Conservation (phyloP, 2,329 filamentous ascomycete species). For the Cadophora sp. region DNA sequence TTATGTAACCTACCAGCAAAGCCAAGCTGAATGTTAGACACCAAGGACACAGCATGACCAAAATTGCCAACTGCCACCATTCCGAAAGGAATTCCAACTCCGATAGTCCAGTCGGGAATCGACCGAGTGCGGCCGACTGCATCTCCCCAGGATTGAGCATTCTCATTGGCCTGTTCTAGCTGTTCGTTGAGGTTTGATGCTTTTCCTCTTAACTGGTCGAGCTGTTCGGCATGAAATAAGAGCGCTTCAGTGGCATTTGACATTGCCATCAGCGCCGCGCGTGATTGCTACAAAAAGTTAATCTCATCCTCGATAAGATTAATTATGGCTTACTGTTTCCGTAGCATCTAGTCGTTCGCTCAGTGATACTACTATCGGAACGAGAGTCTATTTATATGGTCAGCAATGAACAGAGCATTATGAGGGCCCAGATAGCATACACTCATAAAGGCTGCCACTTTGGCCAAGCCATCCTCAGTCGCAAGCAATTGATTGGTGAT, state of each 20-base stretch:
- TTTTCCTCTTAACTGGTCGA: conserved; percentile 36
- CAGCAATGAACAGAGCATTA: background rate
- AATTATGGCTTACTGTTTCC: conserved; percentile 33
- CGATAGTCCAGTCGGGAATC: conserved; percentile 35
- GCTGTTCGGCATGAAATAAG: conserved; percentile 34
- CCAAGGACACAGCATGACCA: conserved; percentile 36
- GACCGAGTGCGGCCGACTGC: conserved; percentile 23
- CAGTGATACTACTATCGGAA: conserved; percentile 34
- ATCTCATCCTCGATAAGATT: background rate
- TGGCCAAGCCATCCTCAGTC: conserved; percentile 32
- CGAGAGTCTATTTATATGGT: conserved; percentile 30
- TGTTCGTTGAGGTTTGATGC: conserved; percentile 37
- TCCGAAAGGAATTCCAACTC: conserved; percentile 28
- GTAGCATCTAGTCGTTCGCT: conserved; percentile 37
- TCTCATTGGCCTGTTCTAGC: conserved; percentile 36
- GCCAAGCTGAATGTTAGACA: conserved; percentile 32
- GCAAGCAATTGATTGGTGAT: conserved; percentile 37
- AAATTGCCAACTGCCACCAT: conserved; percentile 38
- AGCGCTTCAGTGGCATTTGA: conserved; percentile 40
- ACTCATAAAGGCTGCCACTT: conserved; percentile 30
- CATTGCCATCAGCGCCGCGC: conserved; percentile 32
- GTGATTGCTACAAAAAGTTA: conserved; percentile 34
- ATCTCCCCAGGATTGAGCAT: conserved; percentile 33
- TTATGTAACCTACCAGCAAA: conserved; percentile 9
- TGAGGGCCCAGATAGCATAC: conserved; percentile 23